Evolutionary conservation across 2,329 filamentous ascomycete genomes (phyloP).

Genomic region (Thelonectria blattea): DNA sequence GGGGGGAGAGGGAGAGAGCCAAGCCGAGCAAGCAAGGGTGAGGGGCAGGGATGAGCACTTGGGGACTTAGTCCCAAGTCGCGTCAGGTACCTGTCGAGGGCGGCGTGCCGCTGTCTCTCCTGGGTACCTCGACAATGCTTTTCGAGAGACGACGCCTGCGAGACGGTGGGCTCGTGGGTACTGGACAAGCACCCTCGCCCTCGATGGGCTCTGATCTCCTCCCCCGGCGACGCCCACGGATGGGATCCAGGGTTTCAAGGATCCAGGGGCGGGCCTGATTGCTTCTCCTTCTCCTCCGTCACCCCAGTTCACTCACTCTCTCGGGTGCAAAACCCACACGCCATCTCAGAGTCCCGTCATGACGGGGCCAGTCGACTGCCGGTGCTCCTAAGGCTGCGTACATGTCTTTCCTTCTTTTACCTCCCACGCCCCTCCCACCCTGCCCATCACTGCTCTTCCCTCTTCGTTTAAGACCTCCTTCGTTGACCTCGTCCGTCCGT

Average conservation of each 20-base stretch:
- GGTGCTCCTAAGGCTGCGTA: slow-evolving; percentile 36
- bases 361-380: slow-evolving; percentile 38
- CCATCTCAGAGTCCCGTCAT: slow-evolving; percentile 39
- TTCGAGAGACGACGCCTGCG: neutral
- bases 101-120: slow-evolving; percentile 11
- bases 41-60: slow-evolving; percentile 32
- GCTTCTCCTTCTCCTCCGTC: slow-evolving; percentile 36
- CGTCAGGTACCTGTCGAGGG: slow-evolving; percentile 36
- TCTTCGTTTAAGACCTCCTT: slow-evolving; percentile 41
- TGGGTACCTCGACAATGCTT: slow-evolving; percentile 15
- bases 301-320: slow-evolving; percentile 32
- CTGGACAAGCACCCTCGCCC: slow-evolving; percentile 3
- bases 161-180: slow-evolving; percentile 20
- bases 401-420: slow-evolving; percentile 46
- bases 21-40: slow-evolving; percentile 21
- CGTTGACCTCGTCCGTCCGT: slow-evolving; percentile 42
- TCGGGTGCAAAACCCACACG: slow-evolving; percentile 40
- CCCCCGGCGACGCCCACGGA: slow-evolving; percentile 27
- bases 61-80: slow-evolving; percentile 34
- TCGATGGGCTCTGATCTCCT: slow-evolving; percentile 33
- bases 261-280: slow-evolving; percentile 34
- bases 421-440: slow-evolving; percentile 43
- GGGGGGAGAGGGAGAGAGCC: too few species aligned
- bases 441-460: slow-evolving; percentile 34
- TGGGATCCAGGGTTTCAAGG: slow-evolving; percentile 31